Evolutionary conservation across 75 land plant species (phyloP).

Genomic region (Pseudotsuga menziesii): DNA sequence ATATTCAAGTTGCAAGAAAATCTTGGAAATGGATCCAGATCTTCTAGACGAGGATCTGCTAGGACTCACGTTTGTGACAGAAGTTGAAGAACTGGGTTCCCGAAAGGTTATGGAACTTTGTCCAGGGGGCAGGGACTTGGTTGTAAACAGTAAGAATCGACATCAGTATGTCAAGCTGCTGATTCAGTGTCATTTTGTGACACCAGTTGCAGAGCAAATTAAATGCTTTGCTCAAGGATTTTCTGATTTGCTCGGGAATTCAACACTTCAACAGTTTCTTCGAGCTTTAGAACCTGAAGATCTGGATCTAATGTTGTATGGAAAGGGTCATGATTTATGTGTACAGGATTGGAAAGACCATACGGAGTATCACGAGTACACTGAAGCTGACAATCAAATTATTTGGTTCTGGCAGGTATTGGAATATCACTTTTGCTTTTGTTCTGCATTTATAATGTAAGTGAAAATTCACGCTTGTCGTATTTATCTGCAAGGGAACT

Average conservation of each 20-base stretch:
- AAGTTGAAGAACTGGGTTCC: slow-evolving; percentile 68
- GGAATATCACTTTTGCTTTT: neutral
- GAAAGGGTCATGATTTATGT: slow-evolving; percentile 33
- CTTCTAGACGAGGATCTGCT: slow-evolving; percentile 68
- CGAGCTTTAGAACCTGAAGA: slow-evolving; percentile 40
- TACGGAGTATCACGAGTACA: slow-evolving; percentile 63
- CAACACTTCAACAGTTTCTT: slow-evolving; percentile 31
- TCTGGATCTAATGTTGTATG: slow-evolving; percentile 39
- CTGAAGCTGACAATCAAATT: slow-evolving; percentile 34
- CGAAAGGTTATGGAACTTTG: slow-evolving; percentile 64
- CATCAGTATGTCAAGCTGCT: slow-evolving; percentile 62
- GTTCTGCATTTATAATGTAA: neutral
- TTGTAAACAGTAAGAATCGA: slow-evolving; percentile 72
- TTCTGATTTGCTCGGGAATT: slow-evolving; percentile 50
- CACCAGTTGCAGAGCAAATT: slow-evolving; percentile 57
- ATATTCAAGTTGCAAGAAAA: slow-evolving; percentile 74
- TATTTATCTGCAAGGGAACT: no score
- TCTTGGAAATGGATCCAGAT: slow-evolving; percentile 75
- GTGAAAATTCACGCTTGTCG: no score
- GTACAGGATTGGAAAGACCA: slow-evolving; percentile 61
- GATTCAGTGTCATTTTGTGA: slow-evolving; percentile 59
- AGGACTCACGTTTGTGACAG: slow-evolving; percentile 79
- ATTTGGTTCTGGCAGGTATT: slow-evolving; percentile 77
- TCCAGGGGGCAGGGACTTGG: slow-evolving; percentile 58
- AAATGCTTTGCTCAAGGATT: slow-evolving; percentile 76